phyloP scores from a whole-genome alignment of 2,329 filamentous ascomycete genomes.

The Aspergillus sojae region DNA sequence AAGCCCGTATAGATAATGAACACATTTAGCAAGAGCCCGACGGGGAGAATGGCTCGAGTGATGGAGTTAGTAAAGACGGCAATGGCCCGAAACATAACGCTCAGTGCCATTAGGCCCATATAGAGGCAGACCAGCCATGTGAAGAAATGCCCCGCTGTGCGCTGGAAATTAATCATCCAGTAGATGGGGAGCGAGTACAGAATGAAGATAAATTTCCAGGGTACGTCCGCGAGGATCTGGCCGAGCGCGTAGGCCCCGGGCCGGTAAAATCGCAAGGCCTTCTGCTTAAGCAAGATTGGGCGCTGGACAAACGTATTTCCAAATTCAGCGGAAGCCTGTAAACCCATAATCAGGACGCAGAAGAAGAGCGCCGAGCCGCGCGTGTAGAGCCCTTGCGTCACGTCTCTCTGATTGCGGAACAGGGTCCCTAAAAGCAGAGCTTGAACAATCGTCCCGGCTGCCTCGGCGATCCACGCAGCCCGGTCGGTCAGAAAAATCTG shows the following conservation, averaged over 20 bases:
- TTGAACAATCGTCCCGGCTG: constrained; percentile 13
- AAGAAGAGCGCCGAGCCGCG: constrained; percentile 17
- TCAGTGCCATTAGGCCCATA: constrained; percentile 60
- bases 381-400: constrained; percentile 12
- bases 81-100: constrained; percentile 72
- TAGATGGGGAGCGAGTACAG: constrained; percentile 73
- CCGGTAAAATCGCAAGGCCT: constrained; percentile 53
- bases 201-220: constrained; percentile 70
- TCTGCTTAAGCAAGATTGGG: constrained; percentile 18
- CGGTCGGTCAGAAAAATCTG: constrained; percentile 9
- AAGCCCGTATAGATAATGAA: constrained; percentile 76
- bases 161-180: constrained; percentile 69
- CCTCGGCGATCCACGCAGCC: constrained; percentile 4
- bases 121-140: constrained; percentile 64
- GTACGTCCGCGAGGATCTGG: constrained; percentile 74
- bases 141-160: constrained; percentile 71
- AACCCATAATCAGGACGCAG: constrained; percentile 13
- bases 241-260: constrained; percentile 74
- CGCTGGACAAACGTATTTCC: constrained; percentile 18
- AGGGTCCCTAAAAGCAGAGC: constrained; percentile 18
- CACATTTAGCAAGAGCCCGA: constrained; percentile 73
- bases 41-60: constrained; percentile 79
- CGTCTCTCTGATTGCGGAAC: constrained; percentile 14
- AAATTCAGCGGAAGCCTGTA: constrained; percentile 18
- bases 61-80: constrained; percentile 76